Base-by-base conservation (phyloP, 345 rosid species). In the Lenwebbia sp. region DNA sequence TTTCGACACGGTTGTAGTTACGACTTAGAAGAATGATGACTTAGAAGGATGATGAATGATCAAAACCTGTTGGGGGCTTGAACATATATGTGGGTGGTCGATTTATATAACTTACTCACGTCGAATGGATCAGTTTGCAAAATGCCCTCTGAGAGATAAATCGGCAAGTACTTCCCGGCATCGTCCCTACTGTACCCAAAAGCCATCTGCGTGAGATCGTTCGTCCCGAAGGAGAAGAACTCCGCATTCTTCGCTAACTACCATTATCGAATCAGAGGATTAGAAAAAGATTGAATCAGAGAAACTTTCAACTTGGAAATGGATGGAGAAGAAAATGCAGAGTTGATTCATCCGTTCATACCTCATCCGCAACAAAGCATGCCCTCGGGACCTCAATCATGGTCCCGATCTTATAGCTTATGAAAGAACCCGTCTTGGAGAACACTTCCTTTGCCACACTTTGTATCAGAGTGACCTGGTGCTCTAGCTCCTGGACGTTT, bases 301-400 rank as follows among this genome's bases (percentile, higher is more conserved):
- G 13, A 2, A 17, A 33, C 44, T 17, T 40, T 33, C 7, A 0
- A 33, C 23, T 33, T 65, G 76, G 76, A 33, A 33, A 17, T 65
- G 44, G 12, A 33, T 65, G 76, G 76, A 65, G 23, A 65, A 65
- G 76, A 65, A 33, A 65, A 17, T 2, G 17, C 76, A 17, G 25
- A 17, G 44, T 33, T 60, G 37, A 85, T 47, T 85, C 33, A 51
- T 22, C 65, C 50, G 84, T 44, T 74, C 84, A 10, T 91, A 97
- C 99, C 97, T 97, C 98, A 82, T 97, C 98, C 5, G 98, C 98
- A 40, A 95, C 92, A 62, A 97, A 91, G 83, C 98, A 98, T 54
- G 99, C 99, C 91, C 99, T 91, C 17, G 98, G 99, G 86, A 97
- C 92, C 94, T 97, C 99, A 50, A 97, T 97, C 99, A 97, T 96